phyloP scores from a whole-genome alignment of 2,329 filamentous ascomycete species.

The Exophiala xenobiotica region DNA sequence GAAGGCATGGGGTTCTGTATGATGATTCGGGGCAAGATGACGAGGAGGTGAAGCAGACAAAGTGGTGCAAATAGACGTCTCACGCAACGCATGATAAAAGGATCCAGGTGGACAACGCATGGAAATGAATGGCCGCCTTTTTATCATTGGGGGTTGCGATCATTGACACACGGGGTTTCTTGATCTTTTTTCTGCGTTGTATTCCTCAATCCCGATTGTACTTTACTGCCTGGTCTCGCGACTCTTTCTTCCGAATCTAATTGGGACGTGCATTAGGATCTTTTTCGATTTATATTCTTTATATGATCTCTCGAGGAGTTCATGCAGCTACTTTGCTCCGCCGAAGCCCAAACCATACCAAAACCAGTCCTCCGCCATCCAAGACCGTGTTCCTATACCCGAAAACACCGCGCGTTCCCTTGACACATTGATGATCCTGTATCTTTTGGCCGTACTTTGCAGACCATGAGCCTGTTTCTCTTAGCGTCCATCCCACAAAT shows the following conservation, averaged over 20 bases:
- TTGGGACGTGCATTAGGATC: neutral
- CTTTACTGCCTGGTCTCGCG: conserved; percentile 47
- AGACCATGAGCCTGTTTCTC: too few relatives aligned
- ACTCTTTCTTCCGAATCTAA: neutral
- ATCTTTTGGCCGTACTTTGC: too few relatives aligned
- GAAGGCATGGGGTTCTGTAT: conserved; percentile 12
- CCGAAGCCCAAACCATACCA: too few relatives aligned
- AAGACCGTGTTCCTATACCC: too few relatives aligned
- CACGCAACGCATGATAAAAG: conserved; percentile 6
- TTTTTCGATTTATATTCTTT: neutral
- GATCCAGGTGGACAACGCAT: conserved; percentile 4
- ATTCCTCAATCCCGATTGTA: conserved; percentile 42
- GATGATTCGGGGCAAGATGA: conserved; percentile 3
- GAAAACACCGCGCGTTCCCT: too few relatives aligned
- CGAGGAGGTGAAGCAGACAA: conserved; percentile 4
- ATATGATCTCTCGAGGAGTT: neutral
- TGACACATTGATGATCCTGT: too few relatives aligned
- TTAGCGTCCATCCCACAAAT: too few relatives aligned
- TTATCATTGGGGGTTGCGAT: conserved; percentile 4
- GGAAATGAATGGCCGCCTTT: conserved; percentile 11
- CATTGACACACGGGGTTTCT: conserved; percentile 18
- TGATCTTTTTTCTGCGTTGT: conserved; percentile 17
- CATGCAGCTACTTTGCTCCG: too few relatives aligned
- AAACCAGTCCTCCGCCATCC: too few relatives aligned
- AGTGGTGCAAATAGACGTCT: conserved; percentile 17